phyloP scores from a whole-genome alignment of 192 early-diverging fungal genomes.

The Gonapodya prolifera region DNA sequence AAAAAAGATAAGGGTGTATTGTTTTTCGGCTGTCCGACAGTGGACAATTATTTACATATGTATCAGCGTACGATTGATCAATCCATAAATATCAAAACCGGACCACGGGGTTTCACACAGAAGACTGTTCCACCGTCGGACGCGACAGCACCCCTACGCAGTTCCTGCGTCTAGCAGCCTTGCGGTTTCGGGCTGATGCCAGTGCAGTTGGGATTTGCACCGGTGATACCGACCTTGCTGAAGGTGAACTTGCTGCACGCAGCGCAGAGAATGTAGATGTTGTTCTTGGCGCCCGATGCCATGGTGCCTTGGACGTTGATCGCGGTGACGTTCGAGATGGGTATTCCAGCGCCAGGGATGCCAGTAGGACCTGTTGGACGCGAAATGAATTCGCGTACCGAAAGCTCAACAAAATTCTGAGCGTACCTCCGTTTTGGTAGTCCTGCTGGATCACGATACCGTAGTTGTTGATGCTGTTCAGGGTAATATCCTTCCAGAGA shows the following conservation, averaged over 20 bases:
- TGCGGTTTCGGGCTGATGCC: too few relatives aligned
- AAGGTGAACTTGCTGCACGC: neutral
- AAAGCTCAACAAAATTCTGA: too few relatives aligned
- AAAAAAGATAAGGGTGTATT: too few relatives aligned
- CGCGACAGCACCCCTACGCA: too few relatives aligned
- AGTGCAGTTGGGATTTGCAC: neutral
- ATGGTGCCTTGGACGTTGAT: conserved; percentile 24
- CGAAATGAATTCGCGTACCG: too few relatives aligned
- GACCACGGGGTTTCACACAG: too few relatives aligned
- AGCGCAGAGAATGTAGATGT: neutral
- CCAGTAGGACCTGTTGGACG: conserved; percentile 18
- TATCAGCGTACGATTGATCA: too few relatives aligned
- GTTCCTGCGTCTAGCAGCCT: too few relatives aligned
- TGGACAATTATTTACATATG: too few relatives aligned
- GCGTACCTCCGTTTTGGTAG: conserved; percentile 26
- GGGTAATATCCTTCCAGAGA: conserved; percentile 23
- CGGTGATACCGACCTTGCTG: neutral
- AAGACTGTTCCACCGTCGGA: too few relatives aligned
- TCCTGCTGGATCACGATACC: conserved; percentile 31
- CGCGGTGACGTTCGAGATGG: conserved; percentile 25
- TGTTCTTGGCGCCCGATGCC: neutral
- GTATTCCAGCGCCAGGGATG: conserved; percentile 19
- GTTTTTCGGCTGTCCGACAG: too few relatives aligned
- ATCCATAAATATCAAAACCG: too few relatives aligned
- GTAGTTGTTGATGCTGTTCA: conserved; percentile 20